Conservation (phyloP, 2,329 filamentous ascomycete species). For the Beauveria sp. region DNA sequence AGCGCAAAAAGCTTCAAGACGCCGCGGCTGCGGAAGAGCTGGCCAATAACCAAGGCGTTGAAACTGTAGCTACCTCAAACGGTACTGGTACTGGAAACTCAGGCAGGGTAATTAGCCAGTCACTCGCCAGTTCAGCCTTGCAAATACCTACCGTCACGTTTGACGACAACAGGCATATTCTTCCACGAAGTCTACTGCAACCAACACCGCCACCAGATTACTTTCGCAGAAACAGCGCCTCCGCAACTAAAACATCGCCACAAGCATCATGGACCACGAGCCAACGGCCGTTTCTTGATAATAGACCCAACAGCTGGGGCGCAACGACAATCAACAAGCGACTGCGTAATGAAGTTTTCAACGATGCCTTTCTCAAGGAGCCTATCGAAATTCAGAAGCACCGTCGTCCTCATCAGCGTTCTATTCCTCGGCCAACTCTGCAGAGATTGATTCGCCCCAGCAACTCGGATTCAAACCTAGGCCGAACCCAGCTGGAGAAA, state of each 20-base stretch:
- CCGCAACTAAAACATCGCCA: slow-evolving; percentile 13
- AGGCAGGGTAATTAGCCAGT: slow-evolving; percentile 58
- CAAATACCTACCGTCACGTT: slow-evolving; percentile 85
- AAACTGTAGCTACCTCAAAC: neutral
- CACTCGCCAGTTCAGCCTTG: slow-evolving; percentile 55
- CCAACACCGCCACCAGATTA: slow-evolving; percentile 36
- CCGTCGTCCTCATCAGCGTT: slow-evolving; percentile 60
- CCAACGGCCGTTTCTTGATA: slow-evolving; percentile 37
- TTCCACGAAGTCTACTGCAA: slow-evolving; percentile 75
- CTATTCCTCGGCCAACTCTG: slow-evolving; percentile 47
- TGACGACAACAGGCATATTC: slow-evolving; percentile 88
- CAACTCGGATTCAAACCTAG: slow-evolving; percentile 36
- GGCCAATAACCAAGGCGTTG: slow-evolving; percentile 11
- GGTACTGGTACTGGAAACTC: slow-evolving; percentile 16
- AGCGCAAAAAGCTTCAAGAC: slow-evolving; percentile 28
- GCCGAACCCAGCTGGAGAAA: slow-evolving; percentile 10
- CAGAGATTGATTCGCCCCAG: slow-evolving; percentile 37
- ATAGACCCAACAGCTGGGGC: slow-evolving; percentile 68
- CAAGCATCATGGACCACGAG: slow-evolving; percentile 8
- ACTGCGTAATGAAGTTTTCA: slow-evolving; percentile 82
- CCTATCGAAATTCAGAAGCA: slow-evolving; percentile 75
- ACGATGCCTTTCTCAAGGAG: slow-evolving; percentile 82
- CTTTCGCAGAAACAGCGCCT: slow-evolving; percentile 26
- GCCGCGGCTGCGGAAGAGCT: slow-evolving; percentile 16
- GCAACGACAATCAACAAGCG: slow-evolving; percentile 85